Percentiles rank a stretch among this genome's conserved stretches.
Conservation (phyloP, 2,329 filamentous ascomycete genomes). For the Penicillium sumatraense region DNA sequence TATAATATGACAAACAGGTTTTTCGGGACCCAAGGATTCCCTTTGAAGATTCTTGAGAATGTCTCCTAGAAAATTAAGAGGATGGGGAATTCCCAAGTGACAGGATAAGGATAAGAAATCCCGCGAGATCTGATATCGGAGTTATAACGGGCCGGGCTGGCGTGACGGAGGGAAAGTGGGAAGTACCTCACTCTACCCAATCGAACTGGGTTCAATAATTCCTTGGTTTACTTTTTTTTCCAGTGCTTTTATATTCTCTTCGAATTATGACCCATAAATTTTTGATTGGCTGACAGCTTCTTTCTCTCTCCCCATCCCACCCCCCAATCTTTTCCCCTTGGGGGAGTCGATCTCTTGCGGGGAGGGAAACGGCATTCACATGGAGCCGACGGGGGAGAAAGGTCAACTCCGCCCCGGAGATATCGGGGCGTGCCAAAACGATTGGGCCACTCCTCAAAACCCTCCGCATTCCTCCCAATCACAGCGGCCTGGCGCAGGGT, state of each 20-base stretch:
- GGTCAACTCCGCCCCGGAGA: conserved; percentile 23
- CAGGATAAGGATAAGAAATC: conserved; percentile 25
- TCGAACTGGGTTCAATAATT: not conserved
- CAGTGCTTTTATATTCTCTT: not conserved
- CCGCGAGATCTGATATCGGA: conserved; percentile 36
- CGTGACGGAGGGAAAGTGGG: not conserved
- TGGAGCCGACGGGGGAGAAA: conserved; percentile 8
- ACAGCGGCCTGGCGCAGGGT: conserved; percentile 7
- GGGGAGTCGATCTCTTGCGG: not conserved
- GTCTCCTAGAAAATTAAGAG: no score
- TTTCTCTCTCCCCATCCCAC: not conserved
- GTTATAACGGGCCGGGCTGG: conserved; percentile 34
- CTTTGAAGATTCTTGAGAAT: no score
- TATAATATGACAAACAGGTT: conserved; percentile 7
- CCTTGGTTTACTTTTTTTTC: not conserved
- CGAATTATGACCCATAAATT: not conserved
- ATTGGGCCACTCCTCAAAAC: not conserved
- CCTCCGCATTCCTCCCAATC: conserved; percentile 17
- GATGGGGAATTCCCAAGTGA: no score
- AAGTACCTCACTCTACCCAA: no score
- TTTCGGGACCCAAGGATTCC: no score
- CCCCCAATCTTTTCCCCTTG: no score
- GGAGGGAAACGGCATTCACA: conserved; percentile 1
- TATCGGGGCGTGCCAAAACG: conserved; percentile 21
- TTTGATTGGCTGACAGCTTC: not conserved